These are phyloP conservation scores for Globisporangium mamillatum DNA, from an alignment of 352 stramenopile species.

Conservation along the genomic window DNA sequence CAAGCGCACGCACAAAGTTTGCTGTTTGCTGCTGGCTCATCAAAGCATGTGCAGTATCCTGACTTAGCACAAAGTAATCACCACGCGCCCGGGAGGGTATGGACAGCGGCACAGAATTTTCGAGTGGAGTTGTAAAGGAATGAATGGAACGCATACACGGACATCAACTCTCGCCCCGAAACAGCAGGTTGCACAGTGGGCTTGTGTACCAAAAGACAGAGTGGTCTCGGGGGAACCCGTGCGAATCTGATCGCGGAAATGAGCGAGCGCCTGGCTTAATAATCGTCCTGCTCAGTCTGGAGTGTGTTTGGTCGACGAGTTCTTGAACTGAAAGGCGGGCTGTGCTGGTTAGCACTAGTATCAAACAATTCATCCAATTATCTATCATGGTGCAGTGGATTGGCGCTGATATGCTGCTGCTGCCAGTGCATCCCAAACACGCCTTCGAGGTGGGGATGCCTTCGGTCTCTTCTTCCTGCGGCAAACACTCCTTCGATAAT, in stretches of 20 bases:
- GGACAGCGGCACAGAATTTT: background rate
- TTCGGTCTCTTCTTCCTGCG: background rate
- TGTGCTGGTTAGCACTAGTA: no score
- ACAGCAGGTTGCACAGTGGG: background rate
- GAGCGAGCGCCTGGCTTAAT: background rate
- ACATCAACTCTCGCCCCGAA: background rate
- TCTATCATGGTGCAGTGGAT: no score
- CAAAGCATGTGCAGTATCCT: background rate
- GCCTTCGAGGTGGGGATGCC: background rate
- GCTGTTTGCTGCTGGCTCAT: background rate
- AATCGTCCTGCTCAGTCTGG: background rate
- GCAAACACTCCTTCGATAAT: no score
- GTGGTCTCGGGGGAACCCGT: background rate
- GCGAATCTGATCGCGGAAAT: background rate
- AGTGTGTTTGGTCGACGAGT: background rate
- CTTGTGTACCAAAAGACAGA: background rate
- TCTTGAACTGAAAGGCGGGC: background rate
- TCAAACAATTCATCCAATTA: no score
- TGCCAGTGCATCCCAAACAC: no score
- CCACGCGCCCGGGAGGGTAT: background rate
- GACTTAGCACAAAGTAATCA: background rate
- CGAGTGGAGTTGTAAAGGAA: background rate
- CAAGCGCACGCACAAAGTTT: no score
- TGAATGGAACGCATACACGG: no score
- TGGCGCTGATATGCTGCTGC: no score